Conservation (phyloP, 1,284 basidiomycete genomes). For the Trichosporon coremiiforme region DNA sequence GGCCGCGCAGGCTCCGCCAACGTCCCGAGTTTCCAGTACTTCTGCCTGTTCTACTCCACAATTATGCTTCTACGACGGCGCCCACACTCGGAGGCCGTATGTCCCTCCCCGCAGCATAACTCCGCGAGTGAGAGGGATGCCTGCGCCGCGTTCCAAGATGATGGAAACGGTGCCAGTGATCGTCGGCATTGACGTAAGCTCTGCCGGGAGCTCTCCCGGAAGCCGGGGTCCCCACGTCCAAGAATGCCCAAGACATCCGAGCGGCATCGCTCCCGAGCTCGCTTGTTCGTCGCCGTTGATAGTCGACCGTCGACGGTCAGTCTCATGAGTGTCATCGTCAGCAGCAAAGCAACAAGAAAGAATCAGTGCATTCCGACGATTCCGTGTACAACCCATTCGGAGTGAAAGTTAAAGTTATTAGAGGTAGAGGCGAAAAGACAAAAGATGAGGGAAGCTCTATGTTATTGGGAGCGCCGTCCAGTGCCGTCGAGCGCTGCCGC, state of each 20-base stretch:
- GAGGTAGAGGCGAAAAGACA: not conserved
- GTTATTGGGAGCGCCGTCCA: not conserved
- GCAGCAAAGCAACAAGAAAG: not conserved
- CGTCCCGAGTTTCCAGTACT: too few relatives aligned
- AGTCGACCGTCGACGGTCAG: not conserved
- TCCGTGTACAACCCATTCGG: conserved; percentile 6
- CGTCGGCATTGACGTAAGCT: conserved; percentile 1
- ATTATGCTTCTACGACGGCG: too few relatives aligned
- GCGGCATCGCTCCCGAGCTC: not conserved
- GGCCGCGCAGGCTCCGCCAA: too few relatives aligned
- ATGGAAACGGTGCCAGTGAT: not conserved
- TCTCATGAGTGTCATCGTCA: not conserved
- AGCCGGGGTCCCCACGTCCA: not conserved
- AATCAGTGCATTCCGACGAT: conserved; percentile 12
- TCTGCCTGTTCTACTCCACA: too few relatives aligned
- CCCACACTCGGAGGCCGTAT: too few relatives aligned
- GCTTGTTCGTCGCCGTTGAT: too few relatives aligned
- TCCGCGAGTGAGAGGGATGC: not conserved
- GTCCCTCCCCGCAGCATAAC: not conserved
- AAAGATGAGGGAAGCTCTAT: not conserved
- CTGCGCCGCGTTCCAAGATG: not conserved
- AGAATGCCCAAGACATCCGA: not conserved
- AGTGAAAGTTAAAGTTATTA: not conserved
- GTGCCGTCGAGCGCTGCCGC: not conserved
- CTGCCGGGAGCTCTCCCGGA: not conserved